Evolutionary conservation across 2,329 filamentous ascomycete species (phyloP).

Genomic region (Penicillium digitatum): DNA sequence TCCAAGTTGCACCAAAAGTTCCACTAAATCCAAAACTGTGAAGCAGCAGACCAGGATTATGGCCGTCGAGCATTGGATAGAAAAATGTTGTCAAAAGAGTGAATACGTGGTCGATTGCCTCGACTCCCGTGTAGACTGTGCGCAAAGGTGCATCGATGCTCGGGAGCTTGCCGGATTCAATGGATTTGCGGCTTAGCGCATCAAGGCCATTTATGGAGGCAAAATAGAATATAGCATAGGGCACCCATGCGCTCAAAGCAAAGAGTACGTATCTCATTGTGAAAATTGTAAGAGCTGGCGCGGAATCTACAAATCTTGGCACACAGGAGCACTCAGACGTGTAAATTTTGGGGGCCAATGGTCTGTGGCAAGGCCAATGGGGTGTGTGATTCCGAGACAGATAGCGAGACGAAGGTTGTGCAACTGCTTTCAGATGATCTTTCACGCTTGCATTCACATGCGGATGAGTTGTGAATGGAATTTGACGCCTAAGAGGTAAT

Average conservation of each 20-base stretch:
- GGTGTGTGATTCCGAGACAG: conserved; percentile 1
- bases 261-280: conserved; percentile 28
- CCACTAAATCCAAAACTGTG: conserved; percentile 41
- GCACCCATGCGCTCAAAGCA: conserved; percentile 29
- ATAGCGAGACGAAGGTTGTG: neutral
- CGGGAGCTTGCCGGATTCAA: conserved; percentile 26
- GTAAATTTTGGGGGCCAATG: neutral
- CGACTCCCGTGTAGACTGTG: conserved; percentile 34
- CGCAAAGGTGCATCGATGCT: conserved; percentile 28
- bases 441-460: neutral
- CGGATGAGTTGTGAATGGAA: neutral
- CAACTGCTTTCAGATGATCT: neutral
- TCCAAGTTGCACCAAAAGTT: conserved; percentile 43
- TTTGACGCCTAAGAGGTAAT: too few relatives aligned
- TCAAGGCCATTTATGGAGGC: conserved; percentile 32
- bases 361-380: neutral
- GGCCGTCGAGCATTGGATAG: conserved; percentile 40
- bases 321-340: neutral
- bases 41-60: conserved; percentile 33
- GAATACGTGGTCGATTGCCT: conserved; percentile 32
- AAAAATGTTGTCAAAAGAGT: conserved; percentile 38
- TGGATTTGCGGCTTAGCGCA: conserved; percentile 15
- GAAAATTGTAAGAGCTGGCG: neutral
- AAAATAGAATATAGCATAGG: conserved; percentile 36
- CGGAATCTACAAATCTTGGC: too few relatives aligned